Evolutionary conservation across 106 monocot genomes (phyloP).

Genomic region (Ottelia alismoides): DNA sequence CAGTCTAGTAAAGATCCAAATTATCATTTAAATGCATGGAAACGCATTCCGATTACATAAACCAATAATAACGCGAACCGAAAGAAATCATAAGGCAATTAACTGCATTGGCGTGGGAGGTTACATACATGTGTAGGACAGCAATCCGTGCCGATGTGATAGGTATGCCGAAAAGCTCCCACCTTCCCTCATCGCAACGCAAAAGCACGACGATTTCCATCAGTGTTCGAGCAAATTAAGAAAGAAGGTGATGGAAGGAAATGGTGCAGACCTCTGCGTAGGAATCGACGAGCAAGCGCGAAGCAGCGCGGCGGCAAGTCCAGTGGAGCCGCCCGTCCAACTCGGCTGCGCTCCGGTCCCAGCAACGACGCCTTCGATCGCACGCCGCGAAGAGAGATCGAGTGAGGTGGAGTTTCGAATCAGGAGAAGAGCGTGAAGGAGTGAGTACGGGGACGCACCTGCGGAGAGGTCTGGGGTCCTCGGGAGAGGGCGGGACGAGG

Average conservation of each 20-base stretch:
- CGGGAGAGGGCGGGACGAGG: slow-evolving; percentile 3
- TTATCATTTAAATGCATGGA: too few relatives aligned
- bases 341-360: slow-evolving; percentile 5
- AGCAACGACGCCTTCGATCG: too few relatives aligned
- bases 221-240: too few relatives aligned
- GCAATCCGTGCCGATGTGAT: neutral
- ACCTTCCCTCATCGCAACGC: too few relatives aligned
- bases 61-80: too few relatives aligned
- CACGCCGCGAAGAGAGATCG: neutral
- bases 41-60: too few relatives aligned
- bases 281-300: slow-evolving; percentile 5
- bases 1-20: too few relatives aligned
- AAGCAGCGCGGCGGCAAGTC: neutral
- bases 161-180: neutral
- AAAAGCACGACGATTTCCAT: too few relatives aligned
- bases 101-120: too few relatives aligned
- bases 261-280: slow-evolving; percentile 5
- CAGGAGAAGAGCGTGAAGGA: neutral
- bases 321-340: neutral
- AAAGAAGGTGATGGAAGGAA: neutral
- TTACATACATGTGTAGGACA: slow-evolving; percentile 8
- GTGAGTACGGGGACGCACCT: too few relatives aligned
- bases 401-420: neutral
- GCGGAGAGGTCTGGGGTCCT: neutral
- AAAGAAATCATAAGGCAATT: too few relatives aligned